These are phyloP conservation scores for Aristolochia contorta DNA, from an alignment of 164 flowering plant genomes.

Conservation along the genomic window DNA sequence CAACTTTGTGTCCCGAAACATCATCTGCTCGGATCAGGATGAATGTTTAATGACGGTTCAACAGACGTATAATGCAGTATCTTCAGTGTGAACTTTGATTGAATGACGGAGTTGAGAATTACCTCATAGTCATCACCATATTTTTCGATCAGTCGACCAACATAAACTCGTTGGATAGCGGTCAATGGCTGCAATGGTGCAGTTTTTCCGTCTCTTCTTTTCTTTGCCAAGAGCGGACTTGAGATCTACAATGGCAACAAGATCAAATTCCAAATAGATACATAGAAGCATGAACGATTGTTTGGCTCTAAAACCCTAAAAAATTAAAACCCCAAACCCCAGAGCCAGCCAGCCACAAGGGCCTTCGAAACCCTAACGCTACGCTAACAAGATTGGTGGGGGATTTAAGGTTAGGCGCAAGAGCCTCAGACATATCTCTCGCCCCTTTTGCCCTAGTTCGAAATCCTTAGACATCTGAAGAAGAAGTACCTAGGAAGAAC, in stretches of 20 bases:
- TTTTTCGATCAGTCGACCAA: conserved; percentile 52
- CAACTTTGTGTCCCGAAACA: conserved; percentile 80
- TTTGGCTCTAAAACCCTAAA: not conserved
- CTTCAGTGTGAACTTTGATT: not conserved
- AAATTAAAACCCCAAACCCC: not conserved
- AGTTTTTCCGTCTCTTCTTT: conserved; percentile 67
- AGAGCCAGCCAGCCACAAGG: not conserved
- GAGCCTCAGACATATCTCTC: no score
- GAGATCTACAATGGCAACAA: conserved; percentile 37
- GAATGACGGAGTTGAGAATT: not conserved
- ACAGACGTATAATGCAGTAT: not conserved
- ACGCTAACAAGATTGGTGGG: no score
- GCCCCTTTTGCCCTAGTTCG: not conserved
- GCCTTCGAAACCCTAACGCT: not conserved
- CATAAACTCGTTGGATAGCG: conserved; percentile 51
- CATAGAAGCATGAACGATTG: not conserved
- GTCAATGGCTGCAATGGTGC: conserved; percentile 68
- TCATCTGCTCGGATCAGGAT: conserved; percentile 36
- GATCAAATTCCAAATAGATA: not conserved
- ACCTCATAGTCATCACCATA: conserved; percentile 87
- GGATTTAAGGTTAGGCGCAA: no score
- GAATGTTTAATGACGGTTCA: not conserved
- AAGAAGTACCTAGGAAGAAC: not conserved
- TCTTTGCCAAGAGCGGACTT: conserved; percentile 83
- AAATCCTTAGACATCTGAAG: not conserved